Base-by-base conservation (phyloP, 257 asterid genomes). In the Haberlea rhodopensis region DNA sequence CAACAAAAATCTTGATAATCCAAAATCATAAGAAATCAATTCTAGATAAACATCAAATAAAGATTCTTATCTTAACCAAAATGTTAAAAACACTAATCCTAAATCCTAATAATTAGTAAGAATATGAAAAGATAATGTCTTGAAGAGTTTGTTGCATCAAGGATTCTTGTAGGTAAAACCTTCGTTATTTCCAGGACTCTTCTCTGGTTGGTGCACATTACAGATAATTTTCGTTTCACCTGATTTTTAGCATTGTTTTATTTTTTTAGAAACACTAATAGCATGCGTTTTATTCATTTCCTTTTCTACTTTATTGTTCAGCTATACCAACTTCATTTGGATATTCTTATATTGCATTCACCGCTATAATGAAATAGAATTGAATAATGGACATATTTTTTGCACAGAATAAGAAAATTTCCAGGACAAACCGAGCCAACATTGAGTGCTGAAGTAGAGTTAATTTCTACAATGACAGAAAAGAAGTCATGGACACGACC, bases 401-500 rank as follows among this genome's bases (percentile, higher is more conserved):
- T 57, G 66, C 77, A 69, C 94, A 94, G 99, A 95, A 94, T 94
- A 70, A 81, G 89, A 75, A 94, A 94, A 81, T 94, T 94, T 69
- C 99, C 99, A 19, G 99, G 99, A 54, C 99, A 94, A 83, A 94
- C 99, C 70, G 99, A 94, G 76, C 87, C 99, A 46, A 94, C 99
- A 56, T 65, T 94, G 82, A 94, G 99, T 71, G 99, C 99, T 66
- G 99, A 94, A 79, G 89, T 94, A 61, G 99, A 94, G 81, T 81
- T 94, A 77, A 94, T 94, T 76, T 87, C 99, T 48, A 94, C 99
- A 60, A 89, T 94, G 51, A 85, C 83, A 23, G 99, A 94, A 69
- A 94, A 94, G 90, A 94, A 94, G 81, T 90, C 96, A 13, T 90
- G 96, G 99, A 94, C 97, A 23, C 82, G 97, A 63, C 99, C 99